Base-by-base conservation (phyloP, 2,329 filamentous ascomycete genomes). In the Aphanoascus verrucosus region DNA sequence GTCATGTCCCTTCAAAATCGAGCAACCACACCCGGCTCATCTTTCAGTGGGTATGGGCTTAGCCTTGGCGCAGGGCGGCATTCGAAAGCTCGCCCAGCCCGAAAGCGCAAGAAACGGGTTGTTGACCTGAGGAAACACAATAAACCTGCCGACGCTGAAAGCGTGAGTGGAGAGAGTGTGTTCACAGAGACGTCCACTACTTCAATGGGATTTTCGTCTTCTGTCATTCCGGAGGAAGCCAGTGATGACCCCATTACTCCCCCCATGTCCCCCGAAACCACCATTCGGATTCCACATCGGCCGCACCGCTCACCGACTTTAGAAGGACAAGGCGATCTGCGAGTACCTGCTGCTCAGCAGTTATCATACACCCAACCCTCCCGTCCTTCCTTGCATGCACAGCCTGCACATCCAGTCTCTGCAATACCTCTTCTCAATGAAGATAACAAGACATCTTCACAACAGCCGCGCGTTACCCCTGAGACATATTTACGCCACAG, bases 1-100 rank as follows among this genome's bases (percentile, higher is more conserved):
- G 74, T 80, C n/a, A 79, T 80, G 3, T 78, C 82, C 43, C 64
- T 82, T 46, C 79, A 83, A n/a, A 84, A 83, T 5, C 77, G 88
- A 43, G 67, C 69, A 5, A 64, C 67, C 11, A 56, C 66, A 31
- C 62, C 63, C 2, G 59, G 62, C 11, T 64, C 70, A 37, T 64
- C 64, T 2, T 68, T 70, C 52, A 70, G 65, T 52, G 64, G 66
- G 46, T 70, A 69, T 52, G 69, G 71, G 0, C 59, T 73, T 54
- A 69, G 62, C 49, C 55, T 72, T 55, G 67, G 68, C 8, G 61
- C 69, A 6, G 67, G 68, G 28, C 69, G 71, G 35, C 72, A 75
- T 57, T 69, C 71, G 8, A 72, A 73, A 54, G 65, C 69, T 20
- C 70, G 73, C 53, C 63, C 69, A 37, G 77, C 80, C 34, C 66